phyloP scores from a whole-genome alignment of 2,329 filamentous ascomycete genomes.

The Westerdykella ornata region DNA sequence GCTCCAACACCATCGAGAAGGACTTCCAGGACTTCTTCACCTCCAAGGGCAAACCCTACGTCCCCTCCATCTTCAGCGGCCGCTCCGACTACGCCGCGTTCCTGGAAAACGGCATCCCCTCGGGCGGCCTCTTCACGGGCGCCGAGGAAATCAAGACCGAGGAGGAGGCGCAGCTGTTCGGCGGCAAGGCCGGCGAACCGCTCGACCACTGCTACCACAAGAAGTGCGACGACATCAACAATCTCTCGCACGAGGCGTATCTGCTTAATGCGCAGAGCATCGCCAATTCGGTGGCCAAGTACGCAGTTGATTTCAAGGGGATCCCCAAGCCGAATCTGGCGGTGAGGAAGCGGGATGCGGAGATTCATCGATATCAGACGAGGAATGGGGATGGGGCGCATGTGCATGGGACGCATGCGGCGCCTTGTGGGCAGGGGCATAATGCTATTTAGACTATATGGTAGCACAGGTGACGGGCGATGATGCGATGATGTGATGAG shows the following conservation, averaged over 20 bases:
- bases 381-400: conserved; percentile 22
- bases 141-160: conserved; percentile 37
- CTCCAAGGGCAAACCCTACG: conserved; percentile 24
- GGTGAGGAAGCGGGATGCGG: conserved; percentile 26
- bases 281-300: conserved; percentile 36
- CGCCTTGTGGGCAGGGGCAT: conserved; percentile 9
- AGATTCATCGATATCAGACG: conserved; percentile 15
- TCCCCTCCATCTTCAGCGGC: conserved; percentile 33
- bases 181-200: conserved; percentile 33
- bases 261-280: conserved; percentile 36
- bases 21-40: conserved; percentile 35
- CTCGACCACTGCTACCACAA: conserved; percentile 37
- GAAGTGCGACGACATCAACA: conserved; percentile 33
- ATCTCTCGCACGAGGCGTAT: conserved; percentile 34
- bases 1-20: conserved; percentile 32
- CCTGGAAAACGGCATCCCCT: conserved; percentile 37
- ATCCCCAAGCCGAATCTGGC: conserved; percentile 27
- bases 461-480: not conserved
- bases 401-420: conserved; percentile 14
- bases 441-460: conserved; percentile 2
- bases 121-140: conserved; percentile 38
- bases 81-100: conserved; percentile 40
- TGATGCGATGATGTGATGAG: not conserved
- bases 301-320: conserved; percentile 32
- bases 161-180: conserved; percentile 33